These are phyloP conservation scores for Taxawa tesnikishii DNA, from an alignment of 2,329 filamentous ascomycete genomes.

Conservation along the genomic window DNA sequence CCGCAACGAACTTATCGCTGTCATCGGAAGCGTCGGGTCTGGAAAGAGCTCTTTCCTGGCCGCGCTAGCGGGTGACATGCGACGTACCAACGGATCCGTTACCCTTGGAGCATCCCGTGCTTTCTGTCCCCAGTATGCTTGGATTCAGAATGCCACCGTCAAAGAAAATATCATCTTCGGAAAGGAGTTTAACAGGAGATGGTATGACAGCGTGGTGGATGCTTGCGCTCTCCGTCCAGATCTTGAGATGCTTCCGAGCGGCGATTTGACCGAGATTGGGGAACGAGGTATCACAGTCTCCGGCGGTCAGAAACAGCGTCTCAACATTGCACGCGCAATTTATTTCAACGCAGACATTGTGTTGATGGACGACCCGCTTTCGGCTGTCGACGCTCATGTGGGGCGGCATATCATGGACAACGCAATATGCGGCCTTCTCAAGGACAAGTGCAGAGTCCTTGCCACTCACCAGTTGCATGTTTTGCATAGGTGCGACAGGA, in stretches of 20 bases:
- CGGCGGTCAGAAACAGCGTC: constrained; percentile 85
- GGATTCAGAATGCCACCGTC: constrained; percentile 89
- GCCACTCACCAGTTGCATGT: constrained; percentile 95
- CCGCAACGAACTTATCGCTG: constrained; percentile 65
- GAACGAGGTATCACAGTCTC: constrained; percentile 93
- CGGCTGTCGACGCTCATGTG: constrained; percentile 45
- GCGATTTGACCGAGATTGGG: constrained; percentile 84
- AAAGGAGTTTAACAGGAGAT: constrained; percentile 55
- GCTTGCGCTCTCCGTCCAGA: constrained; percentile 78
- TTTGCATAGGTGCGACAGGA: constrained; percentile 76
- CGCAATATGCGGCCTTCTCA: constrained; percentile 78
- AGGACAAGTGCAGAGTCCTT: constrained; percentile 78
- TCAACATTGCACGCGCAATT: constrained; percentile 79
- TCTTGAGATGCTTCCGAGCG: constrained; percentile 82
- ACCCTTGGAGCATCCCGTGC: constrained; percentile 68
- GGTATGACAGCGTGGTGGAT: constrained; percentile 76
- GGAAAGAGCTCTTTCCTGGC: constrained; percentile 85
- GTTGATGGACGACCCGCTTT: constrained; percentile 53
- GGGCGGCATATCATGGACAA: constrained; percentile 75
- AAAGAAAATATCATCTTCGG: constrained; percentile 87
- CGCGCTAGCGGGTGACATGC: constrained; percentile 88
- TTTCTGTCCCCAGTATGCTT: constrained; percentile 93
- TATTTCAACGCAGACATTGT: constrained; percentile 53
- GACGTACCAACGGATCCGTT: constrained; percentile 62
- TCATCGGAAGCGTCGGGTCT: constrained; percentile 81